Evolutionary conservation across 225 moss, liverwort and hornwort genomes (phyloP), one percentile per base, ranked within the genome.

Genomic region (Thuidium tamariscinum): DNA sequence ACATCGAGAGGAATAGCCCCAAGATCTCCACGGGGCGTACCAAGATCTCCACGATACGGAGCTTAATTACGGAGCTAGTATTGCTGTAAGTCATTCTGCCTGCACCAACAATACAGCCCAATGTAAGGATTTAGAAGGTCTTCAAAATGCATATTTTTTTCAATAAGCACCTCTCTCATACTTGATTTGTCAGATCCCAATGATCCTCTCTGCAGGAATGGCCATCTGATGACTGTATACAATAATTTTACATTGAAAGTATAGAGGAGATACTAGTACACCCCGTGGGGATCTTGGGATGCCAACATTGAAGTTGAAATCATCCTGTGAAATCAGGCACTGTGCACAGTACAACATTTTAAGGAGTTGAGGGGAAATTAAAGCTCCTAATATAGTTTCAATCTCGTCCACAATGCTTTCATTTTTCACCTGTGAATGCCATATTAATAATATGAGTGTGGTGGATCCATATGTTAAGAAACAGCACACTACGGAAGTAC

Each of bases 21-120:
- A 34, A 83, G 84, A 55, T 80, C 82, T 37, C 82, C 85, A 74
- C 63, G 36, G 5, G 71, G 57, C n/a, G 44, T 86, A 69, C 48
- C 69, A 46, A 57, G 27, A 61, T 92, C 91, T 84, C 88, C 91
- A 84, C 85, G 73, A 77, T 72, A 82, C 75, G 66, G 82, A 82
- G 36, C 74, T 55, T 64, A 82, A 74, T 34, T 22, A 74, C 77
- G 85, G 85, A 90, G 90, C 77, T 85, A 89, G 85, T 32, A 56
- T 83, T 86, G 65, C 36, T 80, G 54, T 83, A 74, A 69, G 80
- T 18, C n/a, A n/a, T n/a, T n/a, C 73, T 69, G 41, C 73, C 85
- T 83, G 83, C 79, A 79, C 86, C 74, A 86, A 79, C 46, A 62
- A 67, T 68, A 64, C 29, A 85, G 30, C 84, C 78, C 88, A 70